A percentile compares a stretch with the other conserved stretches of the same genome.
Conservation (phyloP, 306 rosid species). For the Spatholobus suberectus region DNA sequence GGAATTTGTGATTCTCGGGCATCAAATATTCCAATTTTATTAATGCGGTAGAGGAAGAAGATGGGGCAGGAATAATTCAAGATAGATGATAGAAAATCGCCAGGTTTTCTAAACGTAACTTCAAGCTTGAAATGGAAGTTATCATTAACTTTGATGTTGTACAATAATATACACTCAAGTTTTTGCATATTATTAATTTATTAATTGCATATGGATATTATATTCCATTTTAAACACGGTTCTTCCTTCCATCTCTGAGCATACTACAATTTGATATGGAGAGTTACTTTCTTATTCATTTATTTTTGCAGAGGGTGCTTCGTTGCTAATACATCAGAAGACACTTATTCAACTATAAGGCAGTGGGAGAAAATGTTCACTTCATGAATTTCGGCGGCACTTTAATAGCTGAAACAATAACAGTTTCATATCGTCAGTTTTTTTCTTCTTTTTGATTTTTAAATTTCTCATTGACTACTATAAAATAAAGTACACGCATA, state of each 20-base stretch:
- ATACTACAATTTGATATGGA: background rate
- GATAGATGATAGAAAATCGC: background rate
- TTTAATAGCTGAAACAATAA: conserved; percentile 40
- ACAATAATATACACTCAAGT: background rate
- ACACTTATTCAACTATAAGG: background rate
- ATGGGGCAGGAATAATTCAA: no score
- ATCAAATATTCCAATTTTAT: no score
- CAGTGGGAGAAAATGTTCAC: background rate
- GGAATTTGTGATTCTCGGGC: no score
- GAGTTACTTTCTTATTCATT: background rate
- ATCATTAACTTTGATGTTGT: background rate
- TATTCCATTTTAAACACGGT: background rate
- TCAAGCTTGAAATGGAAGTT: background rate
- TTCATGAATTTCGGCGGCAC: conserved; percentile 34
- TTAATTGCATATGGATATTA: background rate
- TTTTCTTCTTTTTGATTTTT: no score
- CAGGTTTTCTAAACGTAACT: background rate
- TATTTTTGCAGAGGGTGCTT: background rate
- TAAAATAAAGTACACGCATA: no score
- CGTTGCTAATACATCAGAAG: background rate
- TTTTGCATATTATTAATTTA: background rate
- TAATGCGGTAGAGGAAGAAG: background rate
- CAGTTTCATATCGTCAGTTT: background rate
- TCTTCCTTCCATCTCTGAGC: background rate
- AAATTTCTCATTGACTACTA: no score